Conservation (phyloP, 2,329 filamentous ascomycete species). For the Curvularia verruculosa region DNA sequence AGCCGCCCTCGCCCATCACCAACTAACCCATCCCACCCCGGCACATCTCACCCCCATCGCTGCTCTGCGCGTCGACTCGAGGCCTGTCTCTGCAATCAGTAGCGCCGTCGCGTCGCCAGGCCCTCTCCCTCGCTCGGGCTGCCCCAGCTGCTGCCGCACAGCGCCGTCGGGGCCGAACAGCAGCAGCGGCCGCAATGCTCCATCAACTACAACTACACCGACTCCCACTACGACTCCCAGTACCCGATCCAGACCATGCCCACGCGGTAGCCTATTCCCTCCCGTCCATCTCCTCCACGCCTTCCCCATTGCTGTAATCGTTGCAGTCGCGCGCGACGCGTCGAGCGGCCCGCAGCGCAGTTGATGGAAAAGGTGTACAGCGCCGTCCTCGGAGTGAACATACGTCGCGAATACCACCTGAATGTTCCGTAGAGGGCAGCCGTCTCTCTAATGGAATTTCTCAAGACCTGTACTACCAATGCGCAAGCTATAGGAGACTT, state of each 20-base stretch:
- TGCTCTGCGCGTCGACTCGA: neutral
- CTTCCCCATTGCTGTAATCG: constrained; percentile 12
- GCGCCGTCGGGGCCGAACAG: constrained; percentile 23
- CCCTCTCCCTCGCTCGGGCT: neutral
- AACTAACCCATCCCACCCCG: neutral
- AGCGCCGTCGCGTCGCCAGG: neutral
- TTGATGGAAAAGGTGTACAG: constrained; percentile 48
- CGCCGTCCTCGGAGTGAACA: constrained; percentile 42
- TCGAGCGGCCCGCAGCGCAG: constrained; percentile 27
- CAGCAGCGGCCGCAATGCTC: constrained; percentile 37
- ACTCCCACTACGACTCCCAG: constrained; percentile 22
- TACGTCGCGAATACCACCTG: constrained; percentile 47
- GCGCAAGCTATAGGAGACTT: constrained; percentile 50
- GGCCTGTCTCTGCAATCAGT: neutral
- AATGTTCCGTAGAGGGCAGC: constrained; percentile 45
- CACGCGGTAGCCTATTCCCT: constrained; percentile 19
- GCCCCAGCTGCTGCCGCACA: constrained; percentile 7
- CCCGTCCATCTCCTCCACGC: constrained; percentile 10
- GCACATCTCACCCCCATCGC: neutral
- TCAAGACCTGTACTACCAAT: constrained; percentile 47
- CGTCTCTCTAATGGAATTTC: constrained; percentile 49
- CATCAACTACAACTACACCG: constrained; percentile 25
- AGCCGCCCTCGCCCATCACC: neutral
- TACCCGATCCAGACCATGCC: constrained; percentile 33
- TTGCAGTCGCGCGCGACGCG: constrained; percentile 24